A percentile compares a stretch with the other conserved stretches of the same genome.
Evolutionary conservation across 2,329 filamentous ascomycete species (phyloP).

Genomic region (Fulvia fulva): DNA sequence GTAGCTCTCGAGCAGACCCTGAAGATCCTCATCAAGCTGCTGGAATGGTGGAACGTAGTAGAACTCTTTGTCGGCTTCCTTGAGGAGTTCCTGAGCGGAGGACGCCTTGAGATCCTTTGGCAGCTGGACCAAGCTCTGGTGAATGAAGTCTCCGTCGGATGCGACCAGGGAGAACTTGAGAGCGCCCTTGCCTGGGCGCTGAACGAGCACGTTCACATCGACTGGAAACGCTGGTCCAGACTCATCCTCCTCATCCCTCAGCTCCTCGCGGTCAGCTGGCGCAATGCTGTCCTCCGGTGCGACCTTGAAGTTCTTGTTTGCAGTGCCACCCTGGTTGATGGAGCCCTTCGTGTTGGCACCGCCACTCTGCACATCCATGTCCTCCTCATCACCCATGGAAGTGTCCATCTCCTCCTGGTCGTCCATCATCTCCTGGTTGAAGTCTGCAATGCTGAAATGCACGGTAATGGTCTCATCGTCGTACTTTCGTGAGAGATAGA

Average conservation of each 20-base stretch:
- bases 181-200: conserved; percentile 81
- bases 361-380: conserved; percentile 48
- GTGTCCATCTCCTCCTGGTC: conserved; percentile 43
- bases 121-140: conserved; percentile 91
- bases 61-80: conserved; percentile 59
- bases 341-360: conserved; percentile 55
- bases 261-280: conserved; percentile 55
- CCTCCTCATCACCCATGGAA: conserved; percentile 49
- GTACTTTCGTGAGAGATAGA: conserved; percentile 76
- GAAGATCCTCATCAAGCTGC: conserved; percentile 93
- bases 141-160: conserved; percentile 78
- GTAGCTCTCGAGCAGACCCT: conserved; percentile 87
- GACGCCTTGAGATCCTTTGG: conserved; percentile 62
- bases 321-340: conserved; percentile 52
- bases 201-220: conserved; percentile 78
- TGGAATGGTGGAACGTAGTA: conserved; percentile 91
- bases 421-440: conserved; percentile 55
- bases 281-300: conserved; percentile 55
- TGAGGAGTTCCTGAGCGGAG: conserved; percentile 66
- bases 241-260: conserved; percentile 53
- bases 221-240: conserved; percentile 66
- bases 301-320: conserved; percentile 51
- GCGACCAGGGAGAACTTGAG: conserved; percentile 82
- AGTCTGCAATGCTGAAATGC: conserved; percentile 78
- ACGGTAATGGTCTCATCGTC: conserved; percentile 84